These are phyloP conservation scores for Dactylellina cionopaga DNA, from an alignment of 2,329 filamentous ascomycete genomes.

Conservation along the genomic window DNA sequence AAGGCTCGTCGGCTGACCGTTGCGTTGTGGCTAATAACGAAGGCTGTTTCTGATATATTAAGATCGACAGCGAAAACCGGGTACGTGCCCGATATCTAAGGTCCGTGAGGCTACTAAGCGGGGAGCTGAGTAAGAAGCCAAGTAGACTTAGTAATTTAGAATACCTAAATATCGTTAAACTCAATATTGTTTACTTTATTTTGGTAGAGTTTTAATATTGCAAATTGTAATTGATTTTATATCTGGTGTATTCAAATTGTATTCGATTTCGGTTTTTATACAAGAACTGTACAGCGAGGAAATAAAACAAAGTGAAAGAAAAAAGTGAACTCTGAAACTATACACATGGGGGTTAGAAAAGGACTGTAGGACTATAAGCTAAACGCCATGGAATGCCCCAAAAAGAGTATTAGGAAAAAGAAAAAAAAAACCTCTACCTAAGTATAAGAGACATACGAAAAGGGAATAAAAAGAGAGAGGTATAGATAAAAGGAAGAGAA, in stretches of 20 bases:
- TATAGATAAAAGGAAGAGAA: conserved; percentile 10
- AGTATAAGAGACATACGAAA: conserved; percentile 12
- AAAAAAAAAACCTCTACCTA: conserved; percentile 39
- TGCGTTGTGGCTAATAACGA: conserved; percentile 50
- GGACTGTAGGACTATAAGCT: conserved; percentile 13
- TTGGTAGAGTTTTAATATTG: neutral
- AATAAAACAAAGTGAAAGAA: conserved; percentile 8
- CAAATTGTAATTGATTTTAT: neutral
- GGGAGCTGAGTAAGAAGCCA: too few relatives aligned
- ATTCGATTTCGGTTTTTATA: conserved; percentile 39
- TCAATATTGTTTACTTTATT: neutral
- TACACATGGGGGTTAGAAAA: conserved; percentile 14
- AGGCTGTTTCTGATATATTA: conserved; percentile 46
- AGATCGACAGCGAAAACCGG: conserved; percentile 39
- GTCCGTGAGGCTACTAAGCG: neutral
- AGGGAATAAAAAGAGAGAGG: conserved; percentile 14
- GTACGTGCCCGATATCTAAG: conserved; percentile 18
- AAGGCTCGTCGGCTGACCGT: conserved; percentile 35
- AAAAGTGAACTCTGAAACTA: conserved; percentile 17
- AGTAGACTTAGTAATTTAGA: too few relatives aligned
- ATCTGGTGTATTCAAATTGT: conserved; percentile 4
- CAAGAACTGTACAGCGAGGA: conserved; percentile 24
- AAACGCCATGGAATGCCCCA: conserved; percentile 52
- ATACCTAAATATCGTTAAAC: too few relatives aligned
- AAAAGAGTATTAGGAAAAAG: conserved; percentile 22